phyloP scores from a whole-genome alignment of 2,329 filamentous ascomycete genomes.

The Lasiodiplodia hormozganensis region DNA sequence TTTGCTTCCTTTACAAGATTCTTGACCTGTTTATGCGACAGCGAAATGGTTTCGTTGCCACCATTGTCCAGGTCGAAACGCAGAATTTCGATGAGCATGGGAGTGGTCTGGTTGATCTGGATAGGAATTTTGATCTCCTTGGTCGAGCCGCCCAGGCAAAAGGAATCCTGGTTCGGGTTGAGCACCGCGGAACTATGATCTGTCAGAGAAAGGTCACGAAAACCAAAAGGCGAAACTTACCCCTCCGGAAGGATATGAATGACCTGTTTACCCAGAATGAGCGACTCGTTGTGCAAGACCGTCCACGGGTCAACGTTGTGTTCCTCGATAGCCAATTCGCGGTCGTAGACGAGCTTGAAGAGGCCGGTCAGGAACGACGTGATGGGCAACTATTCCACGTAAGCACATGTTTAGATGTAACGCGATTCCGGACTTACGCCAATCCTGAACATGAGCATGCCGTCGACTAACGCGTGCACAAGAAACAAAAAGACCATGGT shows the following conservation, averaged over 20 bases:
- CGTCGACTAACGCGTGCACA: conserved; percentile 75
- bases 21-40: conserved; percentile 76
- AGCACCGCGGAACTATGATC: conserved; percentile 75
- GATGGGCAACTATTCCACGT: conserved; percentile 68
- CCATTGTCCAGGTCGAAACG: conserved; percentile 85
- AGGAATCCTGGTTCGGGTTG: conserved; percentile 80
- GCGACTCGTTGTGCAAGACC: conserved; percentile 88
- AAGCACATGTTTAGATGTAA: conserved; percentile 10
- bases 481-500: conserved; percentile 75
- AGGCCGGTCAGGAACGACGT: conserved; percentile 75
- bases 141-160: conserved; percentile 75
- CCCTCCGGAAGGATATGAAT: conserved; percentile 98
- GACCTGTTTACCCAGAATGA: conserved; percentile 95
- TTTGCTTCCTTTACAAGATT: conserved; percentile 74
- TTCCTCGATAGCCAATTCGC: conserved; percentile 92
- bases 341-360: conserved; percentile 85
- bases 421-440: conserved; percentile 60
- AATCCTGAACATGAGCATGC: conserved; percentile 91
- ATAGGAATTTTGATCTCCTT: conserved; percentile 75
- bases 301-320: conserved; percentile 85
- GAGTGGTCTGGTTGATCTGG: conserved; percentile 90
- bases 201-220: conserved; percentile 13
- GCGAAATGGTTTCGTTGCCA: conserved; percentile 78
- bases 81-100: conserved; percentile 85
- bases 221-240: conserved; percentile 48